Conservation (phyloP, 148 eudicot species). For the Arctostaphylos glauca region DNA sequence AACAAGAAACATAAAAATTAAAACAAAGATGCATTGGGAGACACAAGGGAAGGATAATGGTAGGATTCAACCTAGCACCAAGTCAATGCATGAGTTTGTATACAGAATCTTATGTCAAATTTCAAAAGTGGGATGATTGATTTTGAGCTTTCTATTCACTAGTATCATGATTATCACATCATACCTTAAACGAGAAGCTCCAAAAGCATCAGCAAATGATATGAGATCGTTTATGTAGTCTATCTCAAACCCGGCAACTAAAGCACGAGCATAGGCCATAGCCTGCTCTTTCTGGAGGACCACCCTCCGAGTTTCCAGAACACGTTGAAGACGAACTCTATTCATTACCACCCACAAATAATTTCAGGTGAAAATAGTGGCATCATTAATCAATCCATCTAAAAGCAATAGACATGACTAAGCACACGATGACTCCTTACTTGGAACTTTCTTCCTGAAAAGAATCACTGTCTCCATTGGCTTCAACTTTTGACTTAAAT, state of each 20-base stretch:
- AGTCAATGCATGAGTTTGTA: not conserved
- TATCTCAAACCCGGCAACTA: conserved; percentile 78
- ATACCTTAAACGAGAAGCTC: conserved; percentile 85
- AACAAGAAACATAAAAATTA: not conserved
- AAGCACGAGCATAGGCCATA: conserved; percentile 88
- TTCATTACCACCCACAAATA: conserved; percentile 18
- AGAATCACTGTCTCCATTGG: conserved; percentile 36
- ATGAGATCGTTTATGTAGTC: conserved; percentile 63
- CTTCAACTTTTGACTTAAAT: conserved; percentile 34
- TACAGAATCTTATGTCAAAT: not conserved
- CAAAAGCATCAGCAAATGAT: conserved; percentile 74
- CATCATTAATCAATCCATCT: not conserved
- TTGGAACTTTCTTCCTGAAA: conserved; percentile 62
- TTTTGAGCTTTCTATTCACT: not conserved
- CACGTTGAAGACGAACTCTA: conserved; percentile 77
- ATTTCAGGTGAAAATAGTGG: not conserved
- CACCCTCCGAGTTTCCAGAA: conserved; percentile 67
- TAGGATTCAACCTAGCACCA: not conserved
- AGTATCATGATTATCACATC: not conserved
- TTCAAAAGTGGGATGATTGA: not conserved
- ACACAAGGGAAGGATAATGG: not conserved
- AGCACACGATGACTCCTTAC: conserved; percentile 32
- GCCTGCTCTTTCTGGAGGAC: conserved; percentile 82
- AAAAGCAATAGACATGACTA: not conserved
- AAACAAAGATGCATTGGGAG: not conserved